A percentile compares a stretch with the other conserved stretches of the same genome.
Conservation (phyloP, 305 asterid genomes). For the Petunia hybrid region DNA sequence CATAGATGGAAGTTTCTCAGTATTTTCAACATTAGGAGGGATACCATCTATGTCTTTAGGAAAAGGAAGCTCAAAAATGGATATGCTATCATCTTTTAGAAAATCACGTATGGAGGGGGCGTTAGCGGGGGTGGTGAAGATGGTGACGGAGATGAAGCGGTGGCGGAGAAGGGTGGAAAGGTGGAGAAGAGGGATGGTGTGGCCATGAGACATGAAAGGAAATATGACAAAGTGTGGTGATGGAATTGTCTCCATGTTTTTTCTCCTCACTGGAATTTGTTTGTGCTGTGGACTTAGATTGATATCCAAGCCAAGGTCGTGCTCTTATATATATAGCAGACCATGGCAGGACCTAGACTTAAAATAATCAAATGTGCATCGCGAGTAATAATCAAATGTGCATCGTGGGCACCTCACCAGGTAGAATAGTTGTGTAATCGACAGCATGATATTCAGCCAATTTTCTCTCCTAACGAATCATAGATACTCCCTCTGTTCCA, state of each 20-base stretch:
- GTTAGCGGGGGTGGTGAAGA: constrained; percentile 72
- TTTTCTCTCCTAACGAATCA: too few relatives aligned
- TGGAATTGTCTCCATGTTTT: constrained; percentile 47
- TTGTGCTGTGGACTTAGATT: background rate
- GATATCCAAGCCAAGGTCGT: background rate
- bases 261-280: background rate
- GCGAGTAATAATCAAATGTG: too few relatives aligned
- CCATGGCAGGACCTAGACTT: too few relatives aligned
- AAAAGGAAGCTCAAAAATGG: constrained; percentile 61
- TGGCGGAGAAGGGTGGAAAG: constrained; percentile 66
- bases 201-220: constrained; percentile 78
- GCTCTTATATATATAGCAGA: background rate
- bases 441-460: too few relatives aligned
- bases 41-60: constrained; percentile 53
- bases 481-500: too few relatives aligned
- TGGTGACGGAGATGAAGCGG: constrained; percentile 59
- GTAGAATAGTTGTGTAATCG: too few relatives aligned
- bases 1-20: constrained; percentile 58
- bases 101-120: constrained; percentile 46
- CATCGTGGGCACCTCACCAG: too few relatives aligned
- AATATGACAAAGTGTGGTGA: constrained; percentile 64
- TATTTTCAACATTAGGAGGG: constrained; percentile 67
- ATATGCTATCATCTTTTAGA: constrained; percentile 42
- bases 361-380: too few relatives aligned
- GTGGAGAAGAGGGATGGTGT: constrained; percentile 78